phyloP scores from a whole-genome alignment of 1,284 basidiomycete genomes.

The Tilletia setariae region DNA sequence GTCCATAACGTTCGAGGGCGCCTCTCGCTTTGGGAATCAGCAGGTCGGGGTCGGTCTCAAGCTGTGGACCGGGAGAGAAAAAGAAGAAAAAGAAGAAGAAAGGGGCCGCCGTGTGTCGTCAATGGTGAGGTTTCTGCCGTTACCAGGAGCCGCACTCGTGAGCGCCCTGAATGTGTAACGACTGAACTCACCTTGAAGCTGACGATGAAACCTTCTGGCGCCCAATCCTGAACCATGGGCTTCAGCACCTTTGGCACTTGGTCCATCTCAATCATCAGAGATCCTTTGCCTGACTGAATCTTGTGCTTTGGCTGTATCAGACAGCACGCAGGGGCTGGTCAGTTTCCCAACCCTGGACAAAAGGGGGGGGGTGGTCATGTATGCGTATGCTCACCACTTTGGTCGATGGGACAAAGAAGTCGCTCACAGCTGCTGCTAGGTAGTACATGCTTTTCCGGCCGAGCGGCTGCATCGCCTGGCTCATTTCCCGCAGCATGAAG shows the following conservation, averaged over 20 bases:
- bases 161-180: not conserved
- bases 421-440: slow-evolving; percentile 93
- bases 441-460: slow-evolving; percentile 83
- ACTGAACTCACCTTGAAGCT: slow-evolving; percentile 78
- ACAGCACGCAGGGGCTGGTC: not conserved
- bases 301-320: slow-evolving; percentile 82
- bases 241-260: slow-evolving; percentile 95
- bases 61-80: no score
- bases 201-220: slow-evolving; percentile 82
- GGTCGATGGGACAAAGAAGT: slow-evolving; percentile 90
- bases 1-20: slow-evolving; percentile 87
- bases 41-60: slow-evolving; percentile 82
- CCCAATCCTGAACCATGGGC: slow-evolving; percentile 90
- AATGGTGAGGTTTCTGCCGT: no score
- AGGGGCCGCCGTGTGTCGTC: no score
- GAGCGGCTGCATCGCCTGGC: slow-evolving; percentile 63
- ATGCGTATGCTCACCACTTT: slow-evolving; percentile 68
- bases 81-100: slow-evolving; percentile 4
- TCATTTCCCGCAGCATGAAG: slow-evolving; percentile 80
- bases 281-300: slow-evolving; percentile 86
- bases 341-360: not conserved
- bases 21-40: slow-evolving; percentile 85
- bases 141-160: no score
- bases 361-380: not conserved
- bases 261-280: slow-evolving; percentile 92